phyloP scores from a whole-genome alignment of 106 monocot species.

The Alisma plantagoaquatica region DNA sequence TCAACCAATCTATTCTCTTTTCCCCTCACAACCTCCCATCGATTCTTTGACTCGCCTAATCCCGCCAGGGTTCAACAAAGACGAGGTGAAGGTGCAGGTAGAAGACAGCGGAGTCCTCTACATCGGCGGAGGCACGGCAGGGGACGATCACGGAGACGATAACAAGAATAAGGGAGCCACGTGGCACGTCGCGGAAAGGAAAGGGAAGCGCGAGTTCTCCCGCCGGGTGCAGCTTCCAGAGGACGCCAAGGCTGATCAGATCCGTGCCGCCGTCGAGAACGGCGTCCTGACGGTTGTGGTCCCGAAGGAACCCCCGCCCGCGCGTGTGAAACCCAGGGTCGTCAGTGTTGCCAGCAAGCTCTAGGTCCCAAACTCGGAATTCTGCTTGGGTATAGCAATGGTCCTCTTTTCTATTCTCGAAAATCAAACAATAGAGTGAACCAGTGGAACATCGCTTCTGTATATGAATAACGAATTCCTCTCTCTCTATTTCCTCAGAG shows the following conservation, averaged over 20 bases:
- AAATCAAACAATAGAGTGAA: no score
- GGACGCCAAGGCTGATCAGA: slow-evolving; percentile 37
- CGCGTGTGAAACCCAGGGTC: slow-evolving; percentile 32
- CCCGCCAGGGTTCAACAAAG: slow-evolving; percentile 40
- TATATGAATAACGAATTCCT: no score
- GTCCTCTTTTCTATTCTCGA: background rate
- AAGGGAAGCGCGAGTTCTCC: slow-evolving; percentile 37
- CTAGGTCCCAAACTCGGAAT: slow-evolving; percentile 13
- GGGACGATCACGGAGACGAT: slow-evolving; percentile 4
- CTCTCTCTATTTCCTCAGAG: no score
- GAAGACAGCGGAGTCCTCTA: slow-evolving; percentile 65
- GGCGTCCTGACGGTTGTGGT: slow-evolving; percentile 64
- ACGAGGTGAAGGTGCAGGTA: slow-evolving; percentile 64
- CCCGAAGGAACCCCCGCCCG: slow-evolving; percentile 51
- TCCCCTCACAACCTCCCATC: background rate
- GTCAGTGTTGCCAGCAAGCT: slow-evolving; percentile 71
- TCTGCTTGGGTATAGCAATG: background rate
- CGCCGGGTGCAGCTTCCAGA: slow-evolving; percentile 43
- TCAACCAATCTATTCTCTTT: background rate
- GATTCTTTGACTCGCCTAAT: background rate
- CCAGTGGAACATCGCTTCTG: no score
- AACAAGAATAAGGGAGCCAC: slow-evolving; percentile 29
- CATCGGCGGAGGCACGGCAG: slow-evolving; percentile 32
- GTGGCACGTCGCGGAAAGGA: slow-evolving; percentile 50
- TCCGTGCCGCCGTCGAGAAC: slow-evolving; percentile 60